phyloP scores from a whole-genome alignment of 805 yeast species.

The Wickerhamiella brachini region DNA sequence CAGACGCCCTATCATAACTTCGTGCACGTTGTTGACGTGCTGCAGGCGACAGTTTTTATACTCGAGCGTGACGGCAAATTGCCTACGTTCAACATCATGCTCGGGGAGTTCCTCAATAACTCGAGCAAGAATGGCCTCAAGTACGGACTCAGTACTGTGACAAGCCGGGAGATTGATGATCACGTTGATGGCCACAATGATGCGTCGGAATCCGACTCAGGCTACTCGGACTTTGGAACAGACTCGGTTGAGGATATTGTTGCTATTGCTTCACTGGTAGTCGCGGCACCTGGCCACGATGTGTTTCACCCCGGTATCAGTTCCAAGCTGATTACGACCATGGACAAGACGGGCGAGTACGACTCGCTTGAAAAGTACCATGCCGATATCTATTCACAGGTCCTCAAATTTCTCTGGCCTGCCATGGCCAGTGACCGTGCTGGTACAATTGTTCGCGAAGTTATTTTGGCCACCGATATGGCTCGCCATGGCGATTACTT shows the following conservation, averaged over 20 bases:
- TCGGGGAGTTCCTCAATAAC: not conserved
- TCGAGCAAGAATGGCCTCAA: too few species aligned
- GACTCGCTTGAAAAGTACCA: conserved; percentile 74
- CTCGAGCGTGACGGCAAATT: conserved; percentile 21
- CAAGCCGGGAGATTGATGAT: too few species aligned
- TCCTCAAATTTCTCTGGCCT: conserved; percentile 43
- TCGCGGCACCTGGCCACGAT: conserved; percentile 90
- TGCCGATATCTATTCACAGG: conserved; percentile 42
- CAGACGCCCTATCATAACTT: conserved; percentile 91
- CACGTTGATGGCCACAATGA: not conserved
- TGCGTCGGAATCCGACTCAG: not conserved
- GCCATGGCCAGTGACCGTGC: conserved; percentile 2
- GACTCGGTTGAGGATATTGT: not conserved
- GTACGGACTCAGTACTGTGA: too few species aligned
- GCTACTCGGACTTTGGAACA: not conserved
- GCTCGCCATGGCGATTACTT: conserved; percentile 70
- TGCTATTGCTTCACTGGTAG: conserved; percentile 34
- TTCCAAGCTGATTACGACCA: conserved; percentile 48
- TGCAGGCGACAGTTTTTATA: conserved; percentile 74
- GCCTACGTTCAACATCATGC: not conserved
- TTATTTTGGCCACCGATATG: conserved; percentile 84
- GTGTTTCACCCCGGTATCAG: conserved; percentile 96
- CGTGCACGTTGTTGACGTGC: conserved; percentile 88
- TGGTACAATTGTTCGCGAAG: conserved; percentile 13
- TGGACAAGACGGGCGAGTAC: conserved; percentile 51